A percentile compares a stretch with the other conserved stretches of the same genome.
Evolutionary conservation across 495 filamentous ascomycete species (phyloP).

Genomic region (Penicillium psychrofluorescens): DNA sequence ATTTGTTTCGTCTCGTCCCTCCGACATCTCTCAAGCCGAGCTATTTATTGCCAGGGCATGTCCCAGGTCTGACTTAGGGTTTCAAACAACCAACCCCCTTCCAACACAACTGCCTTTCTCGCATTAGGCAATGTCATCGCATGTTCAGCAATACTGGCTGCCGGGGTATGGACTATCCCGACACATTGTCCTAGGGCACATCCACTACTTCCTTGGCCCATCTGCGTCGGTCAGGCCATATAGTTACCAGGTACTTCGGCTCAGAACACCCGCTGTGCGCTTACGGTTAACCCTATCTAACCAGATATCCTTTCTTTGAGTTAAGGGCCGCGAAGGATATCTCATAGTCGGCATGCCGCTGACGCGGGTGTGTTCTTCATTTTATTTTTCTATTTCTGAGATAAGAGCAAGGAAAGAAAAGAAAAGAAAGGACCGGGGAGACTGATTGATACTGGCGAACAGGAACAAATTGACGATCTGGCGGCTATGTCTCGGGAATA

Average conservation of each 20-base stretch:
- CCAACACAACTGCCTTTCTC: too few relatives aligned
- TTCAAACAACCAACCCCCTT: too few relatives aligned
- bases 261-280: conserved; percentile 1
- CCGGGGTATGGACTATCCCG: conserved; percentile 47
- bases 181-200: conserved; percentile 45
- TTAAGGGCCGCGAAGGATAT: conserved; percentile 47
- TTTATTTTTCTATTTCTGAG: neutral
- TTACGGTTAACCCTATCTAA: conserved; percentile 15
- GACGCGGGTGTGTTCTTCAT: conserved; percentile 37
- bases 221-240: conserved; percentile 43
- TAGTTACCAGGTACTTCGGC: conserved; percentile 39
- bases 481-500: conserved; percentile 44
- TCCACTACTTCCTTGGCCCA: conserved; percentile 46
- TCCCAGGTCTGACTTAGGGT: too few relatives aligned
- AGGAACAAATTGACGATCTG: conserved; percentile 51
- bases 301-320: conserved; percentile 8
- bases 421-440: neutral
- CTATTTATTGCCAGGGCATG: conserved; percentile 10
- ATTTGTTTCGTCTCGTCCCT: conserved; percentile 6
- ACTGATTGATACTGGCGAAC: conserved; percentile 1
- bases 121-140: conserved; percentile 17
- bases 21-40: neutral
- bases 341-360: conserved; percentile 43
- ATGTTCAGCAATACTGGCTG: conserved; percentile 43
- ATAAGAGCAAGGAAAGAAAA: neutral